Evolutionary conservation across 2,329 filamentous ascomycete species (phyloP).

Genomic region (Tolypocladium inflatum): DNA sequence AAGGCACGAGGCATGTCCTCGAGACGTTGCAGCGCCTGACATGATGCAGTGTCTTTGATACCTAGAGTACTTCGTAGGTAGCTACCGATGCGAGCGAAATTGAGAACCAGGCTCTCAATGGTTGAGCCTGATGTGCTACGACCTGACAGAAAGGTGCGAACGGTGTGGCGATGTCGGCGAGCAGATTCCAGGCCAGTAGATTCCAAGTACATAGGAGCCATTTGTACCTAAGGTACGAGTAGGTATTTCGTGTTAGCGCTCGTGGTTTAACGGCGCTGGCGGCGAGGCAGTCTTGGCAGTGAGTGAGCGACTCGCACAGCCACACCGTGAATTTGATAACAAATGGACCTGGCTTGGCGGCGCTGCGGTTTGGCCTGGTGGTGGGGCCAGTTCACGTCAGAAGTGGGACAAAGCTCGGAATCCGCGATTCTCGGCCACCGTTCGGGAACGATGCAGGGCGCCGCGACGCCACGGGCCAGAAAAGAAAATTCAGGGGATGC

Average conservation of each 20-base stretch:
- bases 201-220: no score
- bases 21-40: neutral
- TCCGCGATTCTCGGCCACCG: neutral
- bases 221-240: no score
- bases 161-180: neutral
- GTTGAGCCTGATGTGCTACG: neutral
- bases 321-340: neutral
- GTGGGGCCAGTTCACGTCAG: neutral
- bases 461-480: neutral
- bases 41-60: neutral
- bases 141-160: neutral
- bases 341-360: neutral
- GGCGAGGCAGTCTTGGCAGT: no score
- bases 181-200: no score
- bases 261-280: no score
- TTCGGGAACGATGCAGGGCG: neutral
- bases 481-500: neutral
- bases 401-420: neutral
- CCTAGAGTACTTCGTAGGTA: neutral
- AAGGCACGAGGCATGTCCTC: neutral
- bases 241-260: neutral
- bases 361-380: neutral
- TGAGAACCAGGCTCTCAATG: neutral
- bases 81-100: neutral
- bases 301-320: neutral